Evolutionary conservation across 352 stramenopile genomes (phyloP).

Genomic region (Blastocystis sp.): DNA sequence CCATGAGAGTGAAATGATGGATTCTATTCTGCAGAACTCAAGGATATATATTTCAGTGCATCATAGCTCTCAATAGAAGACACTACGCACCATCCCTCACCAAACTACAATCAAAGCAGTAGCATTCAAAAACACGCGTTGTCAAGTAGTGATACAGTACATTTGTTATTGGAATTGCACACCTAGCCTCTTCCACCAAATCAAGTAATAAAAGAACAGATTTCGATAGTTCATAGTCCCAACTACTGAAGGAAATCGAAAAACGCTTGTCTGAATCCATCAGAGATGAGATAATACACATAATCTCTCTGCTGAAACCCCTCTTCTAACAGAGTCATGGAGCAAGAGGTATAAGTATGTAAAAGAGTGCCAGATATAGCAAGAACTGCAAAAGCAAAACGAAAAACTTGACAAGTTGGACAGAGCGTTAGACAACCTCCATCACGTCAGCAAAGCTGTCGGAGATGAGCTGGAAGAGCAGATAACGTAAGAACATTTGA

Average conservation of each 20-base stretch:
- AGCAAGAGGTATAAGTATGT: background rate
- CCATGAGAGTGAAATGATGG: background rate
- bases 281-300: background rate
- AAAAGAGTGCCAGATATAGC: background rate
- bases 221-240: slow-evolving; percentile 16
- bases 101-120: background rate
- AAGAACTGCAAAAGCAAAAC: slow-evolving; percentile 17
- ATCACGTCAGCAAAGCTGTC: slow-evolving; percentile 24
- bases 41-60: slow-evolving; percentile 56
- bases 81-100: slow-evolving; percentile 44
- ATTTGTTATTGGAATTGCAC: background rate
- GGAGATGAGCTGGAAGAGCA: slow-evolving; percentile 44
- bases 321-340: background rate
- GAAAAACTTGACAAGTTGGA: background rate
- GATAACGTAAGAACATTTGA: background rate
- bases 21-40: background rate
- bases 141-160: background rate
- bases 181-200: background rate
- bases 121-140: background rate
- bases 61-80: background rate
- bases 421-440: background rate
- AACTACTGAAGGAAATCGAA: slow-evolving; percentile 10
- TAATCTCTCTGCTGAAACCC: background rate
- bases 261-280: background rate
- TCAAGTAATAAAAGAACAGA: background rate